phyloP scores from a whole-genome alignment of 164 flowering plant genomes.

The Vitis rotundifolia region DNA sequence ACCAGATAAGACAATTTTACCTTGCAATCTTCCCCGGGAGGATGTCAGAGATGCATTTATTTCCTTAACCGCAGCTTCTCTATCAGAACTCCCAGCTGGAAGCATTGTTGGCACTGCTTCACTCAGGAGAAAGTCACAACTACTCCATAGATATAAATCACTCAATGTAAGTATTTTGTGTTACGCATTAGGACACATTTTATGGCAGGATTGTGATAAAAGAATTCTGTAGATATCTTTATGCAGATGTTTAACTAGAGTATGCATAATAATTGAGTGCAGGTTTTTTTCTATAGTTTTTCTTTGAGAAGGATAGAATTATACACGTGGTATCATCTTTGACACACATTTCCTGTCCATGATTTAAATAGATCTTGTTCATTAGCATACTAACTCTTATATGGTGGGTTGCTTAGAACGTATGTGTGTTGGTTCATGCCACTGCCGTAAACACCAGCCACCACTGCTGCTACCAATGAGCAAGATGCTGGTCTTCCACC shows the following conservation, averaged over 20 bases:
- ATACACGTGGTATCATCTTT: background rate
- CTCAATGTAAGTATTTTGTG: conserved; percentile 53
- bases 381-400: background rate
- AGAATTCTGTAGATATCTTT: too few relatives aligned
- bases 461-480: too few relatives aligned
- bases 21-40: conserved; percentile 92
- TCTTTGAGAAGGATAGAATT: background rate
- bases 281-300: background rate
- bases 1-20: conserved; percentile 80
- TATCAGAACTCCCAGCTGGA: conserved; percentile 87
- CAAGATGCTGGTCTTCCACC: too few relatives aligned
- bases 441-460: too few relatives aligned
- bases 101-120: conserved; percentile 94
- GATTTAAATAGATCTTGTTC: background rate
- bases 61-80: conserved; percentile 60
- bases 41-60: conserved; percentile 98
- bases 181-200: background rate
- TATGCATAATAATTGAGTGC: too few relatives aligned
- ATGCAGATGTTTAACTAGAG: too few relatives aligned
- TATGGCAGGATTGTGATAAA: too few relatives aligned
- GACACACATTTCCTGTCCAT: background rate
- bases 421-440: background rate
- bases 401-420: background rate
- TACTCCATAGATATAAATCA: conserved; percentile 84
- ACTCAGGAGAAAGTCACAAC: conserved; percentile 90